Evolutionary conservation across 164 flowering plant genomes (phyloP), one percentile per base, ranked within the genome.

Genomic region (Magnolia officinalis): DNA sequence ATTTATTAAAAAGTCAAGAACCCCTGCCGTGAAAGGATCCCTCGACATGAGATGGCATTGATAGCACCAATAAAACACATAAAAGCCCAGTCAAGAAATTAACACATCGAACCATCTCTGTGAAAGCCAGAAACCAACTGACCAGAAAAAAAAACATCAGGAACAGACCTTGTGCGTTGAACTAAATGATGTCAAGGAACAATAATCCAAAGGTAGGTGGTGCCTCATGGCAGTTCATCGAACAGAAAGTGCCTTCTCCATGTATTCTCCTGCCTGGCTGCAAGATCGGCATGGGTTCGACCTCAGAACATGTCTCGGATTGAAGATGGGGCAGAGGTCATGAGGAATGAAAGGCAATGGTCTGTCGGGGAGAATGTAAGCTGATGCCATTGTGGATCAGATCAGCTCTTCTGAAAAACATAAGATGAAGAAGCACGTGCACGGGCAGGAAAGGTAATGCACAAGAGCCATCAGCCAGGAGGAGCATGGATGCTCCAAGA

Each of bases 101-200:
- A 82, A 76, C 78, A 75, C 82, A 85, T 77, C 85, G 80, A 80
- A 63, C 78, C 83, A 76, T 76, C 84, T 76, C 84, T 78, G 88
- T 66, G 75, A 81, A 86, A 85, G 78, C 90, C 86, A 85, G 77
- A 87, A 87, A 83, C 87, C 80, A 86, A 86, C 79, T 81, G 83
- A 86, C 88, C 85, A 87, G 81, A 73, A 81, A 82, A 74, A 74
- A 82, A 83, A 88, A 80, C 45, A 37, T 86, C 86, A 87, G 87
- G 78, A 84, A 94, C 98, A 90, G 97, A 94, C 98, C 98, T 94
- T 90, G 85, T 72, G 73, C 74, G 83, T 77, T 82, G 94, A 81
- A 89, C 81, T 87, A 90, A 89, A 79, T 85, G 89, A 89, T 87
- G 93, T 87, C 97, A 91, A 87, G 85, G 88, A 83, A 90, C 92